Evolutionary conservation across 164 flowering plant genomes (phyloP), one percentile per base, ranked within the genome.

Genomic region (Kingdonia uniflora): DNA sequence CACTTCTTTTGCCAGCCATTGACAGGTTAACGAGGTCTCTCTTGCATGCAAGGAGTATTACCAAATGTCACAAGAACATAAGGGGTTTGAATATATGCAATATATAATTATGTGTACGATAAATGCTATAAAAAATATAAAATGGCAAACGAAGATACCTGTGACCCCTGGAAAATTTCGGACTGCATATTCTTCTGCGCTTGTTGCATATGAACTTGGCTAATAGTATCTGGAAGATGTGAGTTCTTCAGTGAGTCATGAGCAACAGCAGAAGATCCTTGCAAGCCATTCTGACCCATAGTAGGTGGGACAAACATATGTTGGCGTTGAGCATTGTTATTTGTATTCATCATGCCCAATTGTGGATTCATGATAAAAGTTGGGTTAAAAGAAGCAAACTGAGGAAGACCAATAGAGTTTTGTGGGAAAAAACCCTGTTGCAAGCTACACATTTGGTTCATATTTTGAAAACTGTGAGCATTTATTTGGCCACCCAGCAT

Each of bases 281-380:
- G 52, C 35, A 57, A 19, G 12, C 41, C 35, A 17, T 55, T n/a
- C 42, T 45, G 44, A 2, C 6, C 37, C 47, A 35, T 48, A 17
- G 48, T 44, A 44, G 48, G 20, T 21, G 20, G 48, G 48, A n/a
- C 19, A 44, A 44, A 44, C 48, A 44, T 44, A 44, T 17, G 13
- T 44, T 16, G 22, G 20, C 6, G 4, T 46, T 52, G 47, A 12
- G n/a, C 25, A 60, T 45, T 19, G 11, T 45, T 19, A 23, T 49
- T 29, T 12, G 65, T 40, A 47, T 54, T 54, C 35, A 21, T 21
- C 42, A 44, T 26, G 4, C 52, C 64, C 16, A 54, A 19, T 26
- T 54, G 64, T 40, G 43, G 57, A n/a, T 47, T 54, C 64, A 59
- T 43, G 20, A 11, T 14, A 20, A 51, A 51, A 43, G 14, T 11